phyloP scores from a whole-genome alignment of 1,284 basidiomycete species.

The Cutaneotrichosporon cyanovorans region DNA sequence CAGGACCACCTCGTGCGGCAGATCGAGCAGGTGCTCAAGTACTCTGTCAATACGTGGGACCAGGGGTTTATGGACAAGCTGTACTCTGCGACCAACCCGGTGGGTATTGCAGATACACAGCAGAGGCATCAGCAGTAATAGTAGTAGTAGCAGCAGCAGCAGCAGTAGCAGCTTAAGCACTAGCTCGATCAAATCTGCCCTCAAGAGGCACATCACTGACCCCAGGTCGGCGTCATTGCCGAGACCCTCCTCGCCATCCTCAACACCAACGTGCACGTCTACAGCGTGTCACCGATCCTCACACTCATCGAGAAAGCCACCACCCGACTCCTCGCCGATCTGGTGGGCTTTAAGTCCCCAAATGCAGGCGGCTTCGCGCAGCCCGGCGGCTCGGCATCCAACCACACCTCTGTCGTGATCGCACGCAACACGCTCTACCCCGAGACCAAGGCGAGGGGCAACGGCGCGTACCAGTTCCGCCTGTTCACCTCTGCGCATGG shows the following conservation, averaged over 20 bases:
- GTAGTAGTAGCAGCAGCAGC: too few species aligned
- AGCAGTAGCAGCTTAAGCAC: too few species aligned
- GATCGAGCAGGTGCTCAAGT: slow-evolving; percentile 20
- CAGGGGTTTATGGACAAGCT: slow-evolving; percentile 40
- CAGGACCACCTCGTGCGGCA: slow-evolving; percentile 18
- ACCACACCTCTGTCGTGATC: slow-evolving; percentile 43
- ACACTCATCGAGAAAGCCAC: slow-evolving; percentile 33
- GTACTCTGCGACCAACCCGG: slow-evolving; percentile 43
- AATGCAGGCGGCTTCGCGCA: slow-evolving; percentile 23
- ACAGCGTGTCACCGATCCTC: slow-evolving; percentile 44
- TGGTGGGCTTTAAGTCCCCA: slow-evolving; percentile 19
- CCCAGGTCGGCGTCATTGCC: slow-evolving; percentile 37
- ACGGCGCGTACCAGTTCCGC: slow-evolving; percentile 28
- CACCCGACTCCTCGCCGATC: slow-evolving; percentile 19
- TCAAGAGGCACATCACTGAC: too few species aligned
- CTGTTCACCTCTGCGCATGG: slow-evolving; percentile 42
- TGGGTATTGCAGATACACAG: too few species aligned
- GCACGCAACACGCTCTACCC: slow-evolving; percentile 41
- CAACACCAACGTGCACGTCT: slow-evolving; percentile 47
- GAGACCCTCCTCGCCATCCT: slow-evolving; percentile 43
- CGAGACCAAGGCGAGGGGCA: slow-evolving; percentile 32
- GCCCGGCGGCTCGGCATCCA: slow-evolving; percentile 44
- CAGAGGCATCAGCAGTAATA: too few species aligned
- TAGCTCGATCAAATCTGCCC: too few species aligned
- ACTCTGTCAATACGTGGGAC: slow-evolving; percentile 31